Base-by-base conservation (phyloP, 306 rosid genomes). In the Vigna trinervia region DNA sequence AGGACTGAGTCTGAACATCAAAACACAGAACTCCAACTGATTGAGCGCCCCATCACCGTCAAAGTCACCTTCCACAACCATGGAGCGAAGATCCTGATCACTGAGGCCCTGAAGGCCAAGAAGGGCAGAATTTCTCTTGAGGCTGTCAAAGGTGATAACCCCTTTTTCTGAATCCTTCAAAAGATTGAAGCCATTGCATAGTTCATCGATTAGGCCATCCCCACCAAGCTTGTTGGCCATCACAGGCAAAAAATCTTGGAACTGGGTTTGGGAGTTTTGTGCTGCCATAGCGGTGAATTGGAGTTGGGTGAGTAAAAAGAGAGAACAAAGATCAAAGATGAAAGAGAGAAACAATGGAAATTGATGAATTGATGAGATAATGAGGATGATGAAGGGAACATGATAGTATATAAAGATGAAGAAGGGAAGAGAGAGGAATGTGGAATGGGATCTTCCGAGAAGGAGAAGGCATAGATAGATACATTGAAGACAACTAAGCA, bases 1-100 rank as follows among this genome's bases (percentile, higher is more conserved):
- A 72, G 98, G 98, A 71, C 98, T 91, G 74, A 93, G 78, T 85
- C 97, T 88, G 73, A 93, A 93, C 97, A 91, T 93, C 82, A 93
- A 80, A 6, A 91, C 94, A 12, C 98, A 93, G 60, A 93, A 93
- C 87, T 94, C 97, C 91, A 91, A 66, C 85, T 88, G 94, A 73
- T 81, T 90, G 23, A 94, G 88, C 0, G 91, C 96, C 2, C 98
- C 96, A 80, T 93, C 97, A 12, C 94, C 96, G 50, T 94, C 98
- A 73, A 83, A 90, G 30, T 94, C 96, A 41, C 98, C 98, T 70
- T 94, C 91, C 15, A 26, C 46, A 61, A 94, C 11, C 98, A 94
- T 94, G 7, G 81, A 82, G 10, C 75, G 86, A 17, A 94, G 89
- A 73, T 94, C 98, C 3, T 81, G 89, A 68, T 91, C 98, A 22